Base-by-base conservation (phyloP, 2,329 filamentous ascomycete genomes). In the Stagonosporopsis chrysanthemi region DNA sequence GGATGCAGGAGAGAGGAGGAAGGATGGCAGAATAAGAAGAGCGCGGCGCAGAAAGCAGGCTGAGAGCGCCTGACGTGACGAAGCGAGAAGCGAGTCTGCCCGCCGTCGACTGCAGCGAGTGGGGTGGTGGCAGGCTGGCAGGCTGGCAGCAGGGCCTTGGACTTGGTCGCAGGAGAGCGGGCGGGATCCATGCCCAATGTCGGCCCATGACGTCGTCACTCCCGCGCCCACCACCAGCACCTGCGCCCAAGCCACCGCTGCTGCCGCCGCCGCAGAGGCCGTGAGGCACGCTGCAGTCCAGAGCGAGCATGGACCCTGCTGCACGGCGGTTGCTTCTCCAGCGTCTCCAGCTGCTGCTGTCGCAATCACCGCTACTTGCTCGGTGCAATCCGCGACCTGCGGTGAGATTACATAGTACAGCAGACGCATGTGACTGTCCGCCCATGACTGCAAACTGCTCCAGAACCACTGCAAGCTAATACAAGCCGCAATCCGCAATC, bases 51-150 rank as follows among this genome's bases (percentile, higher is more conserved):
- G n/a, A 52, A 47, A 26, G 33, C 54, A 54, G 50, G 43, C 51
- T 47, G 53, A 12, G 42, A 46, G 58, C 58, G 63, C 64, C 65
- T 67, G 64, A 68, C 67, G 64, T 68, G 65, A 69, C 65, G 60
- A 36, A 41, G 41, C 42, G 41, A 28, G 46, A 39, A 31, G 28
- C 28, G 28, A 31, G 28, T 31, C 28, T 31, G 28, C 28, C 28
- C 28, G 28, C 28, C 28, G 28, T 31, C 28, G 28, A 31, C 28
- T 31, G 35, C 35, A 38, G 24, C 41, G 29, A 14, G 26, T 15
- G 15, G 23, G 15, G 14, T 42, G 6, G 40, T 23, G 15, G 15
- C 40, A 22, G 39, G 19, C 9, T 23, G 35, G 35, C 35, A 38
- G 35, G 31, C 31, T 22, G 35, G n/a, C 17, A 8, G 29, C 42